These are phyloP conservation scores for Ramichloridium luteum DNA, from an alignment of 2,329 filamentous ascomycete genomes.

Conservation along the genomic window DNA sequence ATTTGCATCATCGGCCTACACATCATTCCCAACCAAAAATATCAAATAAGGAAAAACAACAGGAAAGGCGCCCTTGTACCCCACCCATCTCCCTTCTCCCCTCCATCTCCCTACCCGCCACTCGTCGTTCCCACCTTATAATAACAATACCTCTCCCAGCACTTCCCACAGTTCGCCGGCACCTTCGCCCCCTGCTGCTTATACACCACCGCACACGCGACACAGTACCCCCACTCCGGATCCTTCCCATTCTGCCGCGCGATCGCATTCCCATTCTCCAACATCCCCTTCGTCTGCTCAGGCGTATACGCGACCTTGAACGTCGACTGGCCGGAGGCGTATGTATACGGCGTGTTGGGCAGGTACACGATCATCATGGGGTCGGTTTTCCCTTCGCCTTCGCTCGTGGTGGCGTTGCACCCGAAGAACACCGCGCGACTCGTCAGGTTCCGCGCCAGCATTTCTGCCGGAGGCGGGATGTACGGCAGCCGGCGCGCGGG, in stretches of 20 bases:
- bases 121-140: no score
- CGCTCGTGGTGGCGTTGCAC: conserved; percentile 32
- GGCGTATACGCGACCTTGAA: conserved; percentile 27
- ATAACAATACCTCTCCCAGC: conserved; percentile 32
- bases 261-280: conserved; percentile 30
- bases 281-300: conserved; percentile 27
- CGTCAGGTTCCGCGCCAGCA: conserved; percentile 48
- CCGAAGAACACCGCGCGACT: conserved; percentile 51
- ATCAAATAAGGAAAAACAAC: no score
- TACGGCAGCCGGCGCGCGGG: conserved; percentile 39
- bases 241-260: conserved; percentile 27
- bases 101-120: no score
- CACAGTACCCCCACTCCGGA: conserved; percentile 27
- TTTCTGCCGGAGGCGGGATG: conserved; percentile 44
- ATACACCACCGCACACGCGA: conserved; percentile 34
- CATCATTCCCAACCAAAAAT: no score
- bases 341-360: conserved; percentile 32
- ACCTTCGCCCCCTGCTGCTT: conserved; percentile 23
- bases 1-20: no score
- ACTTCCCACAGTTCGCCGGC: conserved; percentile 27
- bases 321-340: conserved; percentile 23
- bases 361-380: conserved; percentile 32
- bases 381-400: conserved; percentile 8
- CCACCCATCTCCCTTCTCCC: no score
- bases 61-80: background rate